Base-by-base conservation (phyloP, 495 filamentous ascomycete species). In the Sporormia fimetaria region DNA sequence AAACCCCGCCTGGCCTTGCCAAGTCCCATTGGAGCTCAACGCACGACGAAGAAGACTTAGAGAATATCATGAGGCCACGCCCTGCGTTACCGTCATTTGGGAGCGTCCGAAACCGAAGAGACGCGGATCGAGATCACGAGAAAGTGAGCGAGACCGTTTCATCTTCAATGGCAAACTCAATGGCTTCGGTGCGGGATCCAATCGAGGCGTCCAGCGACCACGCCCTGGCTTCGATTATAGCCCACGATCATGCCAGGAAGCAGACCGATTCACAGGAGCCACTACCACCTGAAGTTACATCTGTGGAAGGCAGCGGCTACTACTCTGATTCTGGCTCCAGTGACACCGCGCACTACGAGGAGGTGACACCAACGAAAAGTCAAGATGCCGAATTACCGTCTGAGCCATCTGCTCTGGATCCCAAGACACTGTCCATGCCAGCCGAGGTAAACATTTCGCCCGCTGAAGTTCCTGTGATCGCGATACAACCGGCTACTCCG, bases 71-170 rank as follows among this genome's bases (percentile, higher is more conserved):
- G 66, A 77, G 78, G 47, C 84, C 85, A 16, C 69, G 81, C 6
- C 81, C 81, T 4, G 74, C 73, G 1, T 65, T 94, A 14, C 86
- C 86, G 6, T 85, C 79, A 14, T 94, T 94, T 60, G 86, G 83
- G 14, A 88, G 84, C 54, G 68, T 92, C 24, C 72, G 84, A 28
- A 63, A 56, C 14, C 43, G 45, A 4, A n/a, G 39, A 55, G 15
- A 56, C 43, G 32, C 66, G 57, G 41, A 35, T 2, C 37, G 47
- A 31, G 15, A 29, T 7, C 37, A 55, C 17, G 61, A 62, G 43
- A 64, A 64, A 37, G 60, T 62, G 24, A 64, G 62, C 11, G 63
- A 64, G 40, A 62, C 54, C 21, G 44, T 59, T 11, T 52, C 51
- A 2, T 54, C 57, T 7, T 52, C 46, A 11, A 36, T 55, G 38